These are phyloP conservation scores for Saccharum officinarum DNA, from an alignment of 176 grass and related monocot species.

Conservation along the genomic window DNA sequence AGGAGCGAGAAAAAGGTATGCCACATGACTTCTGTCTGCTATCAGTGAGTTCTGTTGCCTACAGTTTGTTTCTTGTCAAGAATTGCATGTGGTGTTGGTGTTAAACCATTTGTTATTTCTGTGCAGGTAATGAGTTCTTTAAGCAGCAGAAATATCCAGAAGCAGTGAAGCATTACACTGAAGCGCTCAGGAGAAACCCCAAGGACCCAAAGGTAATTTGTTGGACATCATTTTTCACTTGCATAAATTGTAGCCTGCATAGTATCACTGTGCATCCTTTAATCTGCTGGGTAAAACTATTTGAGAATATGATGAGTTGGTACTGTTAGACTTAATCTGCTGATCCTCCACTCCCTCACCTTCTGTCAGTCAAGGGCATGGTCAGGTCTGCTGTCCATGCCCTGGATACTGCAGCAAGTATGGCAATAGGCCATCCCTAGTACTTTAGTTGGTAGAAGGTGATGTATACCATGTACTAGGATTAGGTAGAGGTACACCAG, in stretches of 20 bases:
- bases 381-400: too few relatives aligned
- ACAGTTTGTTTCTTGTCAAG: not conserved
- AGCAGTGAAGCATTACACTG: constrained; percentile 89
- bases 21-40: not conserved
- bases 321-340: too few relatives aligned
- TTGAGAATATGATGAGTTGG: not conserved
- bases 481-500: too few relatives aligned
- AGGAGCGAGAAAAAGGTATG: constrained; percentile 96
- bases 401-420: too few relatives aligned
- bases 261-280: not conserved
- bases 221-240: not conserved
- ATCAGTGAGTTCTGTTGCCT: not conserved
- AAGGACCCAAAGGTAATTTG: constrained; percentile 60
- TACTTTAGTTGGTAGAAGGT: too few relatives aligned
- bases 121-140: constrained; percentile 87
- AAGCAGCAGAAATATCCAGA: constrained; percentile 96
- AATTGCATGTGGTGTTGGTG: not conserved
- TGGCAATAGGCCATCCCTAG: too few relatives aligned
- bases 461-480: too few relatives aligned
- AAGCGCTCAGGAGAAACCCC: constrained; percentile 91
- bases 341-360: too few relatives aligned
- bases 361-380: too few relatives aligned
- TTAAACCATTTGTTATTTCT: not conserved
- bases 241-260: not conserved
- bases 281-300: not conserved